These are phyloP conservation scores for Fraxinus anomala DNA, from an alignment of 257 asterid genomes.

Conservation along the genomic window DNA sequence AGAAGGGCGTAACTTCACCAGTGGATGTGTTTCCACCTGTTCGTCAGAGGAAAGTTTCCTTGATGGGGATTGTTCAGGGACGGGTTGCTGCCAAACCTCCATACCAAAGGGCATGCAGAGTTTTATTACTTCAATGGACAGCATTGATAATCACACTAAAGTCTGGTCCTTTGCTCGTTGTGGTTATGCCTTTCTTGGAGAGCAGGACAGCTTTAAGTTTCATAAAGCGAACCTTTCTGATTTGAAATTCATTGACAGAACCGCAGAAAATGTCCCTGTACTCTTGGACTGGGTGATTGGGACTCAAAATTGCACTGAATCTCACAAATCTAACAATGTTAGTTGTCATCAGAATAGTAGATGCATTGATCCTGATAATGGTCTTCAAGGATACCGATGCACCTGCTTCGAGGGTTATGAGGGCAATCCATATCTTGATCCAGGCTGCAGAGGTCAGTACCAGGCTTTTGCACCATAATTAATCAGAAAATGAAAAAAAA, in stretches of 20 bases:
- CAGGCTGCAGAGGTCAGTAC: slow-evolving; percentile 32
- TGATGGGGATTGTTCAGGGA: slow-evolving; percentile 24
- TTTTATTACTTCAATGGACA: neutral
- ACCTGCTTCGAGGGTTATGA: slow-evolving; percentile 33
- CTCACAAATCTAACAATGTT: neutral
- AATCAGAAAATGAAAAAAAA: too few relatives aligned
- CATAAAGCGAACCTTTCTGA: slow-evolving; percentile 14
- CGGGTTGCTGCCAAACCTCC: slow-evolving; percentile 31
- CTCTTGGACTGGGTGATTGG: slow-evolving; percentile 41
- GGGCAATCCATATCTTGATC: slow-evolving; percentile 36
- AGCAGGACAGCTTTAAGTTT: slow-evolving; percentile 5
- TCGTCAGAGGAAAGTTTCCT: neutral
- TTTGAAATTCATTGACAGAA: slow-evolving; percentile 15
- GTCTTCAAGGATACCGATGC: slow-evolving; percentile 41
- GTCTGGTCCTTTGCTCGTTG: slow-evolving; percentile 26
- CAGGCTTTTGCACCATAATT: too few relatives aligned
- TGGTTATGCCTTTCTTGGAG: slow-evolving; percentile 39
- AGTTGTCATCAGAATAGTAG: slow-evolving; percentile 30
- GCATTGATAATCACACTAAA: neutral
- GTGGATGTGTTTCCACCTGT: slow-evolving; percentile 23
- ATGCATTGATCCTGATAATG: slow-evolving; percentile 38
- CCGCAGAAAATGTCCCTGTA: slow-evolving; percentile 27
- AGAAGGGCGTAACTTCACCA: slow-evolving; percentile 11
- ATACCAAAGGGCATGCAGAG: slow-evolving; percentile 26
- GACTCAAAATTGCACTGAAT: slow-evolving; percentile 22